Percentiles rank a stretch among this genome's conserved stretches.
Evolutionary conservation across 352 stramenopile species (phyloP).

Genomic region (Phytophthora melonis): DNA sequence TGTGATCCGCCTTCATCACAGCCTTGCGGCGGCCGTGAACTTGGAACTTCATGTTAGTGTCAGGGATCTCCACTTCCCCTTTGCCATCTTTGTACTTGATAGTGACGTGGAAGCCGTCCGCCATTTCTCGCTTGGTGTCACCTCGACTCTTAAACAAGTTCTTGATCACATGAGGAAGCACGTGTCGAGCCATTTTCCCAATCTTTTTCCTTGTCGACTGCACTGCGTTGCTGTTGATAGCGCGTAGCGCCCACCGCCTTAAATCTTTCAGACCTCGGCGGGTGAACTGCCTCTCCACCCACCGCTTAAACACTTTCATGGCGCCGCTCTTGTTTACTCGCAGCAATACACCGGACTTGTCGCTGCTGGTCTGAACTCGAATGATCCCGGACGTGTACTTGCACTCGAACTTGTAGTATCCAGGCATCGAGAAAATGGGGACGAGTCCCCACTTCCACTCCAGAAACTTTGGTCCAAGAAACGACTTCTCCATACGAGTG

Average conservation of each 20-base stretch:
- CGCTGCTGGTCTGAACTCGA: not conserved
- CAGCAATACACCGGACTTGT: not conserved
- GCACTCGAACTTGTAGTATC: slow-evolving; percentile 1
- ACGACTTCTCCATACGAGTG: not conserved
- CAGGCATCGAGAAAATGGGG: not conserved
- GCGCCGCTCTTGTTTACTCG: not conserved
- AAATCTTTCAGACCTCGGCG: not conserved
- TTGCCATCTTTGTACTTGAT: not conserved
- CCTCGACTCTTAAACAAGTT: not conserved
- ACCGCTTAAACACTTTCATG: too few species aligned
- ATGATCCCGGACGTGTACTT: not conserved
- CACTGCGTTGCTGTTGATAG: too few species aligned
- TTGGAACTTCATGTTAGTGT: not conserved
- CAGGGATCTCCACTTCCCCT: not conserved
- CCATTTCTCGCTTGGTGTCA: not conserved
- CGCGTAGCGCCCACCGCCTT: not conserved
- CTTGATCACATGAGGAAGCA: not conserved
- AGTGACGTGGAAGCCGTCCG: not conserved
- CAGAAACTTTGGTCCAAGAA: not conserved
- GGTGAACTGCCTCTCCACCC: too few species aligned
- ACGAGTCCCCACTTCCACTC: not conserved
- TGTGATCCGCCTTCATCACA: slow-evolving; percentile 5
- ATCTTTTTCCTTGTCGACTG: too few species aligned
- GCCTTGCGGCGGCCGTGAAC: not conserved
- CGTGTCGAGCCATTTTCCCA: too few species aligned